phyloP scores from a whole-genome alignment of 2,329 filamentous ascomycete species.

The Botryosphaeria agaves region DNA sequence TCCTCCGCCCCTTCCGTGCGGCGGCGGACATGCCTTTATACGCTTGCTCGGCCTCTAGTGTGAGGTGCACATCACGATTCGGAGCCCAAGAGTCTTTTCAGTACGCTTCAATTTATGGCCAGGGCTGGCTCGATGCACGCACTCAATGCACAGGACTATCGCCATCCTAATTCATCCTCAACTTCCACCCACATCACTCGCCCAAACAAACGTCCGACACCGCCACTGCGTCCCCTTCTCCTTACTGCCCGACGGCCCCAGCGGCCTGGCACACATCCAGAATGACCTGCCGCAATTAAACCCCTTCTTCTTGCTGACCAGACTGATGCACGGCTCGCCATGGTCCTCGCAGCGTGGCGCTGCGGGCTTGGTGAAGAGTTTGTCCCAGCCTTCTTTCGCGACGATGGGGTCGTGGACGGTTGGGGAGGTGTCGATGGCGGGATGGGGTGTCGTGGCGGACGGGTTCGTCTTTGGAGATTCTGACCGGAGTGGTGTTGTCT shows the following conservation, averaged over 20 bases:
- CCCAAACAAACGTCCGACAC: slow-evolving; percentile 69
- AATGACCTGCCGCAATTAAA: slow-evolving; percentile 55
- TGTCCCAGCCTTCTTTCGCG: slow-evolving; percentile 71
- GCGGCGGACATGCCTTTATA: too few species aligned
- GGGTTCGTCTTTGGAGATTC: neutral
- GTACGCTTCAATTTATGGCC: too few species aligned
- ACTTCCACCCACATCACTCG: slow-evolving; percentile 40
- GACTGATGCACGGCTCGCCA: slow-evolving; percentile 65
- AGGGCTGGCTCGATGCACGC: too few species aligned
- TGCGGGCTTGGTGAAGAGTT: slow-evolving; percentile 57
- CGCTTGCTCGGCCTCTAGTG: too few species aligned
- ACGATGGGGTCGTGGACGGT: slow-evolving; percentile 49
- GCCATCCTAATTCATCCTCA: too few species aligned
- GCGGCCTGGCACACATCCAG: slow-evolving; percentile 55
- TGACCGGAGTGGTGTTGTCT: neutral
- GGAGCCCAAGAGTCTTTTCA: too few species aligned
- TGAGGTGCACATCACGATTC: too few species aligned
- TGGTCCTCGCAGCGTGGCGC: slow-evolving; percentile 70
- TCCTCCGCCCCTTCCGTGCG: too few species aligned
- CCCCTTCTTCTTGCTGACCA: slow-evolving; percentile 78
- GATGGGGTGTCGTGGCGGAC: neutral
- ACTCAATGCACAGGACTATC: too few species aligned
- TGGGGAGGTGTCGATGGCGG: slow-evolving; percentile 15
- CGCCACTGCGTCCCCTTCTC: slow-evolving; percentile 75
- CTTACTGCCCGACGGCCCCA: slow-evolving; percentile 73